Base-by-base conservation (phyloP, 2,329 filamentous ascomycete species). In the Ophiostoma montium region DNA sequence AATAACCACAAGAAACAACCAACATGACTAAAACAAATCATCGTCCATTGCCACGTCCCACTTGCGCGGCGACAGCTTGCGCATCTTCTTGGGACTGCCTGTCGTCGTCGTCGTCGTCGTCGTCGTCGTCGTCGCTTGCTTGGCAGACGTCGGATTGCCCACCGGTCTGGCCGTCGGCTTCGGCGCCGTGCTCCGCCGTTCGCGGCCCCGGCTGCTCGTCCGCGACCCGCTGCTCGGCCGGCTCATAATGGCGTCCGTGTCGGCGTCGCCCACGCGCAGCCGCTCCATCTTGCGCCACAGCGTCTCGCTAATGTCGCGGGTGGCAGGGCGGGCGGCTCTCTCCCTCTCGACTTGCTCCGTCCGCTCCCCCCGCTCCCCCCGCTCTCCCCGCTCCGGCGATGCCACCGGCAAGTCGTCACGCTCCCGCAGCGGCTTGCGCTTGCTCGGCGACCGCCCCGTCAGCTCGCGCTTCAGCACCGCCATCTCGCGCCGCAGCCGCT, bases 381-480 rank as follows among this genome's bases (percentile, higher is more conserved):
- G 23, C n/a, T 50, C 47, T 2, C n/a, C 23, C 35, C 18, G 23
- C 19, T 50, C 47, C 3, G 19, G 39, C 11, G 39, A 44, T n/a
- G 47, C 38, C 15, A 52, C 52, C 1, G 55, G 48, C 36, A 68
- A 64, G 54, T 76, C 74, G 19, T 74, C 72, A 5, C 75, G 64
- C 59, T 79, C 76, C 47, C 67, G 67, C 1, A 79, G 67, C 0
- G 76, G 75, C 48, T 66, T 63, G 33, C 76, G 67, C 63, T 78
- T 82, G 3, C 70, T 76, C 0, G 82, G 82, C 49, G 79, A 86
- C 48, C 77, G 72, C 13, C 69, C 70, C 0, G 69, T 68, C 6
- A 86, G 60, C 63, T 88, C 82, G 33, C 83, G 74, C 59, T 80
- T 80, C 21, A 89, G 62, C 3, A 78, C 67, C 1, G 70, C 70